Evolutionary conservation across 2,329 filamentous ascomycete genomes (phyloP), one percentile per base, ranked within the genome.

Genomic region (Colletotrichum echinochloae): DNA sequence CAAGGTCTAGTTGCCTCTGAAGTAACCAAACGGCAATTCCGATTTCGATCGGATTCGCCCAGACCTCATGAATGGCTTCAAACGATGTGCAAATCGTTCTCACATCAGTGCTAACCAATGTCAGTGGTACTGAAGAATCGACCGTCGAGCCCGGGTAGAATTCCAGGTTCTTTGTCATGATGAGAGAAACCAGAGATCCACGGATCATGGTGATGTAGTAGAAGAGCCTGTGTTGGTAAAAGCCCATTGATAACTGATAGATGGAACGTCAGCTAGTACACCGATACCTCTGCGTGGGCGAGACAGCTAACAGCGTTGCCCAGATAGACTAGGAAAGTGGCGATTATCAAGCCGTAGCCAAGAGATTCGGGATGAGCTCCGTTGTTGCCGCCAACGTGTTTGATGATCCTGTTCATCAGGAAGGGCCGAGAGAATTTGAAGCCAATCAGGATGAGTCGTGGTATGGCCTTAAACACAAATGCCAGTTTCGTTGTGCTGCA

Each of bases 151-250:
- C n/a, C 5, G 39, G 5, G 1, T 64, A 44, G 12, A 65, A 2
- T 16, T 72, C 66, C 6, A 70, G 37, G 16, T 65, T 66, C n/a
- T 61, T 65, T 3, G 62, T 55, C 0, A 70, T 51, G 9, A 66
- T 56, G 18, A 70, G 26, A 2, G 66, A 70, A 9, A 54, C 66
- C 14, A 70, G 33, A n/a, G 66, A 65, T 1, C 66, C 62, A 26
- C 63, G 62, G 28, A 56, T 46, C 49, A 61, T 66, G 23, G 66
- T 61, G 55, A 70, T 66, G n/a, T 44, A 77, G 5, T 79, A 73
- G 37, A 77, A 80, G 2, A 75, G 76, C 9, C 79, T 65, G 33
- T 81, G 77, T 41, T 80, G 78, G 55, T 79, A 79, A 74, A 79
- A 80, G 1, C 77, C 78, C 14, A 76, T 80, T 60, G 59, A 35